These are phyloP conservation scores for Suillus tomentosus DNA, from an alignment of 768 basidiomycete genomes.

Conservation along the genomic window DNA sequence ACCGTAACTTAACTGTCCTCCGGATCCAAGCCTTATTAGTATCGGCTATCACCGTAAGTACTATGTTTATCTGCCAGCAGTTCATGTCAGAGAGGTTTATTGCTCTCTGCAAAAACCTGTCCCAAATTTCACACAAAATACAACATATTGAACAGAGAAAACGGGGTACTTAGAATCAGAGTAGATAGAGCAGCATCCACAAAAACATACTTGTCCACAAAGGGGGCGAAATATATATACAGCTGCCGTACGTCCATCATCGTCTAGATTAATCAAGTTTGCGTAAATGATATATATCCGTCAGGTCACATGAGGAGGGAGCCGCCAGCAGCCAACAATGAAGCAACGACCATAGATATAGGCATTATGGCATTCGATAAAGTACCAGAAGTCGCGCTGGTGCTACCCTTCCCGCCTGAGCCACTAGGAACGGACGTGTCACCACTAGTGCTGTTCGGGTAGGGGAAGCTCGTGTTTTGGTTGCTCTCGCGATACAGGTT, in stretches of 20 bases:
- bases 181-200: conserved; percentile 14
- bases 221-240: conserved; percentile 23
- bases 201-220: conserved; percentile 19
- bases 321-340: conserved; percentile 18
- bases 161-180: conserved; percentile 2
- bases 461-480: conserved; percentile 68
- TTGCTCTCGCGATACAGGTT: conserved; percentile 88
- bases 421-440: conserved; percentile 18
- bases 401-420: conserved; percentile 7
- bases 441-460: conserved; percentile 36
- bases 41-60: conserved; percentile 19
- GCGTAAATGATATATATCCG: conserved; percentile 14
- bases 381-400: conserved; percentile 12
- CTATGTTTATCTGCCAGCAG: neutral
- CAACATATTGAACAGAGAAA: conserved; percentile 13
- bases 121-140: conserved; percentile 1
- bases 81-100: neutral
- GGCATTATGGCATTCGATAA: conserved; percentile 20
- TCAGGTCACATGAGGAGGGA: conserved; percentile 22
- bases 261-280: conserved; percentile 24
- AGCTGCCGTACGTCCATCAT: conserved; percentile 17
- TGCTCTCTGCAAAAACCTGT: neutral
- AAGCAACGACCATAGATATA: conserved; percentile 14
- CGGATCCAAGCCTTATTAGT: neutral
- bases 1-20: neutral